phyloP scores from a whole-genome alignment of 176 grass and related monocot genomes.

The Phragmites australis region DNA sequence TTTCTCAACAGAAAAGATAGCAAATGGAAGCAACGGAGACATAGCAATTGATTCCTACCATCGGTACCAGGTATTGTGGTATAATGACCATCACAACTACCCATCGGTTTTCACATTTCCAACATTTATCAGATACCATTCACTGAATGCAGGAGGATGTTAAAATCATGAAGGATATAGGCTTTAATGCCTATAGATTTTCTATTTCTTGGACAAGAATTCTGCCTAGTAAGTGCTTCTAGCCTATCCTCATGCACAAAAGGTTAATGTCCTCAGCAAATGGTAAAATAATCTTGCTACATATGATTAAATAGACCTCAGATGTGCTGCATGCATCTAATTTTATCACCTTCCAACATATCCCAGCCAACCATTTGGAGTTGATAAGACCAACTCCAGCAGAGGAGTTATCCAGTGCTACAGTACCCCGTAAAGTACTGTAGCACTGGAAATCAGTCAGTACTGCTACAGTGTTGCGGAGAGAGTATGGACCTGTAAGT shows the following conservation, averaged over 20 bases:
- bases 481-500: no score
- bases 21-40: slow-evolving; percentile 71
- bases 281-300: slow-evolving; percentile 20
- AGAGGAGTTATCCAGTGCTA: no score
- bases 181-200: slow-evolving; percentile 77
- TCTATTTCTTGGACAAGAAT: slow-evolving; percentile 90
- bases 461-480: no score
- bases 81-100: background rate
- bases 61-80: slow-evolving; percentile 57
- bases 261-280: background rate
- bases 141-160: slow-evolving; percentile 68
- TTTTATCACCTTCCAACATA: slow-evolving; percentile 14
- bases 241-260: background rate
- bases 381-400: no score
- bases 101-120: background rate
- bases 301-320: slow-evolving; percentile 1
- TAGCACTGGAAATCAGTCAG: no score
- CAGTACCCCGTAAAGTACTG: no score
- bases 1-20: slow-evolving; percentile 62
- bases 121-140: slow-evolving; percentile 21
- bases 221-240: slow-evolving; percentile 69
- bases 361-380: background rate
- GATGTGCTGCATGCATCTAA: background rate
- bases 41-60: slow-evolving; percentile 78
- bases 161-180: slow-evolving; percentile 68